These are phyloP conservation scores for Corchorus capsularis DNA, from an alignment of 345 rosid genomes.

Conservation along the genomic window DNA sequence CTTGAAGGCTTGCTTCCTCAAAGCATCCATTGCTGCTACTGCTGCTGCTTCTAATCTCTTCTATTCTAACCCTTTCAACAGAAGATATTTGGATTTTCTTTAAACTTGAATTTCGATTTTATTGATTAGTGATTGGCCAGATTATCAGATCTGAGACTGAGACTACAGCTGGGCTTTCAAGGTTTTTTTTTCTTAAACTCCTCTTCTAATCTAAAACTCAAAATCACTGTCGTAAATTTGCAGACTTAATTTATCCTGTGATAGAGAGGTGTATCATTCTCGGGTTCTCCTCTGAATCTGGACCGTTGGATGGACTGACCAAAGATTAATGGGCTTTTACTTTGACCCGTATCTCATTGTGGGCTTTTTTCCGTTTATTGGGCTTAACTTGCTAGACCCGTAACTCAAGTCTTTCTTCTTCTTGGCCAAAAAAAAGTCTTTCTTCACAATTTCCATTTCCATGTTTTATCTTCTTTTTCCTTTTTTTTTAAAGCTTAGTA, in stretches of 20 bases:
- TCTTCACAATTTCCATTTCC: too few species aligned
- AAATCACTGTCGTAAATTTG: neutral
- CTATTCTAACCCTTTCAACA: neutral
- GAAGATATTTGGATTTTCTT: neutral
- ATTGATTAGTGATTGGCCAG: neutral
- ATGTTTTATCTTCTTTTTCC: too few species aligned
- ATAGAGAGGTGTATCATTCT: neutral
- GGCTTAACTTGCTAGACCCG: neutral
- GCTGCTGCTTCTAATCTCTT: neutral
- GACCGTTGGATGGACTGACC: constrained; percentile 9
- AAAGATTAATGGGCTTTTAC: neutral
- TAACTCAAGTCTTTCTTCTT: too few species aligned
- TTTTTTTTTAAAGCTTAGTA: too few species aligned
- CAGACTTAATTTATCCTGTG: neutral
- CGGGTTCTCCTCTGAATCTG: neutral
- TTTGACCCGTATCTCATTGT: neutral
- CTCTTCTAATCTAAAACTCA: neutral
- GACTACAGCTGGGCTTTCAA: neutral
- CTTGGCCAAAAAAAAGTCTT: too few species aligned
- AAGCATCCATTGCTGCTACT: constrained; percentile 65
- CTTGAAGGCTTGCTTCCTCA: constrained; percentile 93
- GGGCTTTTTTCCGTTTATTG: neutral
- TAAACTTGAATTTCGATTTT: neutral
- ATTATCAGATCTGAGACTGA: neutral
- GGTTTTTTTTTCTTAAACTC: neutral